Base-by-base conservation (phyloP, 1,139 yeast genomes). In the Blastobotrys persicus region DNA sequence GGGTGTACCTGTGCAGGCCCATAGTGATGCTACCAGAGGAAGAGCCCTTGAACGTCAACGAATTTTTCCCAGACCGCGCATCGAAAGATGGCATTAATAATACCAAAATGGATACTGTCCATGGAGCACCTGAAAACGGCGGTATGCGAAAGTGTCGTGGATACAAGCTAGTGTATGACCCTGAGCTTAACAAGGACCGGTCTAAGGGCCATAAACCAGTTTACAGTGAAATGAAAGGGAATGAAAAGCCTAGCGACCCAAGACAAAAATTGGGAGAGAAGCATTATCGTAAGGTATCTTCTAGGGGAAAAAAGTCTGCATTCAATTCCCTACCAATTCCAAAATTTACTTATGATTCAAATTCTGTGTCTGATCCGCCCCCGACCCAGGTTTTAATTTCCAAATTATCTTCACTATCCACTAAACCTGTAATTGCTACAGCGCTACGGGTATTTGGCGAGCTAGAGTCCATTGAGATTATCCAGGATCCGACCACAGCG, bases 291-390 rank as follows among this genome's bases (percentile, higher is more conserved):
- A 51, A 49, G 31, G 37, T 57, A 6, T 49, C 59, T n/a, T 58
- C 65, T 37, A 56, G 57, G 40, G 62, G 60, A 39, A 65, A 67
- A 35, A 68, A 65, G 43, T 54, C 60, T 1, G 67, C 71, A 5
- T 63, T 56, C 38, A 60, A 64, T 6, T 57, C 73, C 20, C 67
- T 82, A 20, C 78, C 80, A 0, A 70, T 77, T 33, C 80, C 88
- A 0, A 75, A 75, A 48, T 79, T 80, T 55, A 46, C 51, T 40
- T 61, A 58, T 45, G 96, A 89, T 64, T 76, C 80, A 50, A 75
- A 84, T 59, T 87, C 95, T 0, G 65, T 88, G 19, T 95, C 95
- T 0, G 83, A 85, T 0, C 80, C 83, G 11, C 96, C 96, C 0
- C 77, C 82, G 3, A 72, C 80, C 2, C 88, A 85, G 59, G 66